These are phyloP conservation scores for Talaromyces verruculosus DNA, from an alignment of 2,329 filamentous ascomycete genomes.

Conservation along the genomic window DNA sequence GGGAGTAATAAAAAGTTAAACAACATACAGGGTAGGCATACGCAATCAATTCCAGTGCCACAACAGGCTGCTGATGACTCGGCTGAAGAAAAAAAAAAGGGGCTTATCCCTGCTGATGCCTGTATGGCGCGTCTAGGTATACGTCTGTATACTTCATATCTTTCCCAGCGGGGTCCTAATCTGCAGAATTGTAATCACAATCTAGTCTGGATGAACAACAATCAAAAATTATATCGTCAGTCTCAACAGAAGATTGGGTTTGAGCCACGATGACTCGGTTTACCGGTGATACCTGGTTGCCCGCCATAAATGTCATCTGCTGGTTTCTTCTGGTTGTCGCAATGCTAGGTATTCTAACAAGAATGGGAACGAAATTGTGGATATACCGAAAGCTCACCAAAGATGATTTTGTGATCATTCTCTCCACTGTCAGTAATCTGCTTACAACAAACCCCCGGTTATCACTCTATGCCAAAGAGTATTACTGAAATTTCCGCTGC, in stretches of 20 bases:
- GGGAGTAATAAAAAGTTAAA: neutral
- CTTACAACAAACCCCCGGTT: no score
- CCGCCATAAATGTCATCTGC: slow-evolving; percentile 30
- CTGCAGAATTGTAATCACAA: neutral
- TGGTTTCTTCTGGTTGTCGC: slow-evolving; percentile 32
- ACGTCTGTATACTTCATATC: neutral
- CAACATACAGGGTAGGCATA: neutral
- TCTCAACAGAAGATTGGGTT: neutral
- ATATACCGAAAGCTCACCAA: slow-evolving; percentile 27
- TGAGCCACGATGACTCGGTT: slow-evolving; percentile 41
- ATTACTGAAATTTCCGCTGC: neutral
- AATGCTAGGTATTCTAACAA: slow-evolving; percentile 28
- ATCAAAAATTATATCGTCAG: neutral
- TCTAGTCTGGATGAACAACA: neutral
- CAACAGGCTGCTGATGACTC: neutral
- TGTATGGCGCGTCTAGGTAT: neutral
- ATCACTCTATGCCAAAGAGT: neutral
- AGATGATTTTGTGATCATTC: slow-evolving; percentile 28
- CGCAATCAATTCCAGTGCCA: neutral
- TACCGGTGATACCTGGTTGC: slow-evolving; percentile 36
- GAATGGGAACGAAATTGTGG: slow-evolving; percentile 28
- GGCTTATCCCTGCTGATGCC: neutral
- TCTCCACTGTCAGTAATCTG: slow-evolving; percentile 24
- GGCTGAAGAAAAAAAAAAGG: neutral
- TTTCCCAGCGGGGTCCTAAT: neutral